Evolutionary conservation across 164 flowering plant species (phyloP), one percentile per base, ranked within the genome.

Genomic region (Kingdonia uniflora): DNA sequence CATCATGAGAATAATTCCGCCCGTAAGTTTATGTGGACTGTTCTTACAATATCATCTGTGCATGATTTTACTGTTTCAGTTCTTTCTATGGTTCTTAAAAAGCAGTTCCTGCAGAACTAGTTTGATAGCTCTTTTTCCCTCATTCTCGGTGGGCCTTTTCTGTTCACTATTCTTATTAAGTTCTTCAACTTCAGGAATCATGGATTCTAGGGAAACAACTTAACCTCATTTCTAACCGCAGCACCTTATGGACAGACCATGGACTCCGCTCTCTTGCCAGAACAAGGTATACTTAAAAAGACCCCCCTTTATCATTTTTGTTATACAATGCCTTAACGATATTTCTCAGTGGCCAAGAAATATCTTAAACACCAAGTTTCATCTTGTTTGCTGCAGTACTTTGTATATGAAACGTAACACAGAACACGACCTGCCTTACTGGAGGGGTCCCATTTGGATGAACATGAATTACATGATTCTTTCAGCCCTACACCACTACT

Each of bases 381-480:
- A n/a, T n/a, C 15, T 54, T 62, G 19, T 48, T 35, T 67, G 52
- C 26, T 22, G 38, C 69, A 89, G 99, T 62, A 74, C 97, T 42
- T 11, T 94, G 53, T 89, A 86, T 77, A 89, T 94, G 99, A 81
- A 87, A 65, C 92, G 79, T 61, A 94, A 89, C 75, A 92, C 95
- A 6, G 92, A 94, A 74, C 97, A 89, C 66, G 96, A 89, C 53
- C 76, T 95, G 23, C 97, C 97, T 10, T 89, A 89, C 61, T 94
- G 97, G 97, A 83, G 99, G 63, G 99, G 97, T 43, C 87, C 89
- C 29, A 81, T 89, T 52, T 89, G 99, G 99, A 85, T 94, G 71
- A 87, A 89, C 75, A 80, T 94, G 86, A 94, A 94, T 60, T 94
- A 89, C 73, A 48, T 81, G 89, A 85, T 87, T 70, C 90, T 94